Base-by-base conservation (phyloP, 2,329 filamentous ascomycete genomes). In the Aspergillus pseudotamarii region DNA sequence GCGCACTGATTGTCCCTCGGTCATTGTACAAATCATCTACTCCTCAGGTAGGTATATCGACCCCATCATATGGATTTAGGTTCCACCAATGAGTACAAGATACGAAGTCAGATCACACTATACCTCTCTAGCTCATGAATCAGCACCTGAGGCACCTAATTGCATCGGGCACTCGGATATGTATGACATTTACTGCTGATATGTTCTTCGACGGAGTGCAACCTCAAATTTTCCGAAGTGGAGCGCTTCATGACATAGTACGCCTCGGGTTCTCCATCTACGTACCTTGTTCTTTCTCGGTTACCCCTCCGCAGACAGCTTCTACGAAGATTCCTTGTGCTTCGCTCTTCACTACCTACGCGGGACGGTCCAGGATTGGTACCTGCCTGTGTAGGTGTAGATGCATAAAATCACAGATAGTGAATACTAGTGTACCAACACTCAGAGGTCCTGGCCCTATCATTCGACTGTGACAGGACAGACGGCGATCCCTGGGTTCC, bases 331-430 rank as follows among this genome's bases (percentile, higher is more conserved):
- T 38, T 55, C 51, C 21, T 14, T 55, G 11, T 36, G 34, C 21
- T 55, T 55, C 51, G 30, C 34, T 36, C 51, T 38, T 55, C 10
- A 21, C 51, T 38, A 34, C 10, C 12, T 21, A 26, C 51, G 26
- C 16, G 48, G 28, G 48, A 51, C 28, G 28, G 28, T 51, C 28
- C 48, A 34, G 48, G 48, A 34, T 36, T 55, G 51, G 51, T 55
- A 55, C 12, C 51, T 55, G 51, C 32, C 51, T 38, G n/a, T 38
- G 51, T 55, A 38, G 34, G 51, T 41, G 34, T 55, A 41, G 51
- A 55, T 55, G 51, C 51, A 55, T 55, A 55, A 55, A 55, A 55
- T 41, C 51, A 55, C 51, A 55, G 51, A 55, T 38, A 55, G 51
- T 38, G 28, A 55, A 55, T 8, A 55, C 32, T 55, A 55, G 51